phyloP scores from a whole-genome alignment of 208 protist species.

The Acanthamoeba castellanii region DNA sequence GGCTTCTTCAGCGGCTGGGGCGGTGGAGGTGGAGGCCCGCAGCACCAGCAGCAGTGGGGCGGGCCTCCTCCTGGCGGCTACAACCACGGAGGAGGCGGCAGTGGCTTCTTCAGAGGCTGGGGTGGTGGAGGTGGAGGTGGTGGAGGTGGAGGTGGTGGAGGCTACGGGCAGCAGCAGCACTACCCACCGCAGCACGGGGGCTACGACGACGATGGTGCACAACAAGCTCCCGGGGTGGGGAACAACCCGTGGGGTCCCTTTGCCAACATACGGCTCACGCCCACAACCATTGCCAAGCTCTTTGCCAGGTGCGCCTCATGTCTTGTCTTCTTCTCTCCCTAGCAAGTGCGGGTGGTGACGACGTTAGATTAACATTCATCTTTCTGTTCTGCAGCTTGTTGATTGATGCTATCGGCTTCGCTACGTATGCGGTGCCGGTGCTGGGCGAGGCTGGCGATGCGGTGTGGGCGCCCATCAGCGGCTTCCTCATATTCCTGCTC shows the following conservation, averaged over 20 bases:
- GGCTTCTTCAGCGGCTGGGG: no score
- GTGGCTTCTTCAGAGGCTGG: no score
- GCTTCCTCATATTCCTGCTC: slow-evolving; percentile 3
- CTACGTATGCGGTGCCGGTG: slow-evolving; percentile 9
- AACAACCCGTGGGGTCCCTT: background rate
- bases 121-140: no score
- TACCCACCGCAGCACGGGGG: no score
- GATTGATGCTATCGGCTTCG: slow-evolving; percentile 38
- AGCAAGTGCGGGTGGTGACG: no score
- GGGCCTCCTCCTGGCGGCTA: no score
- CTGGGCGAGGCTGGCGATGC: slow-evolving; percentile 36
- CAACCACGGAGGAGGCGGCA: no score
- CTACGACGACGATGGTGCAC: no score
- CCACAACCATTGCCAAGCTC: background rate
- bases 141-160: no score
- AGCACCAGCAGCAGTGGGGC: no score
- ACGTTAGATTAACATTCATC: background rate
- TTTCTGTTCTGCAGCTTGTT: background rate
- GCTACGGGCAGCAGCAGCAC: no score
- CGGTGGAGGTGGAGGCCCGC: no score
- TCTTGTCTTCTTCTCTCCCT: background rate
- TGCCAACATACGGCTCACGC: background rate
- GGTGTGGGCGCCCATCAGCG: slow-evolving; percentile 59
- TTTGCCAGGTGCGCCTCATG: background rate
- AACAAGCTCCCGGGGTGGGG: background rate